Evolutionary conservation across 306 rosid species (phyloP), one percentile per base, ranked within the genome.

Genomic region (Casuarina equisetifolia): DNA sequence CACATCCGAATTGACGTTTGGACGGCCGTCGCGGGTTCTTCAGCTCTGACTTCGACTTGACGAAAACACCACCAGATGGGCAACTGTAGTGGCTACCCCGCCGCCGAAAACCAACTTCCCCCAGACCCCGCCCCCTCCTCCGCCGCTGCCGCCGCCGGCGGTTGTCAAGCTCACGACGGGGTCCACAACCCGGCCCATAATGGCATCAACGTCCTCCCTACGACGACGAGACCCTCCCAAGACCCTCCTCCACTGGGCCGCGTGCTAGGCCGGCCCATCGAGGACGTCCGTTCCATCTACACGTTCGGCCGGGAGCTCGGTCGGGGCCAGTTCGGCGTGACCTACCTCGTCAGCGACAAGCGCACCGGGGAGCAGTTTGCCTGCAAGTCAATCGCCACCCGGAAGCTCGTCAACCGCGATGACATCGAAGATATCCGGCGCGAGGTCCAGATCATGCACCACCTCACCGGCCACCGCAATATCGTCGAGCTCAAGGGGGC

Each of bases 371-470:
- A 84, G 57, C 91, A 89, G 49, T 92, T 92, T 76, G 98, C 98
- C 40, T 95, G 98, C 85, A 92, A 95, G 79, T 89, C 97, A 36
- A 95, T 95, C 78, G 98, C 97, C 42, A 83, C 97, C 0, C 87
- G 97, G 45, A 95, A 92, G 84, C 93, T 95, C 42, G 51, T 86
- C 9, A 80, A 84, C 84, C 86, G 81, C 12, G 98, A 92, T 55
- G 98, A 95, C 73, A 59, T 92, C 40, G 98, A 95, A 4, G 98
- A 92, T 67, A 78, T 92, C 45, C 91, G 96, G 35, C 97, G 98
- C 5, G 97, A 92, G 83, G 97, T 92, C 4, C 98, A 95, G 83
- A 95, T 95, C 88, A 95, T 95, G 98, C 93, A 95, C 84, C 98
- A 95, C 79, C 94, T 95, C 67, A 95, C 98, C 20, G 98, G 98